phyloP scores from a whole-genome alignment of 306 rosid species.

The Fragaria nilgerrensis region DNA sequence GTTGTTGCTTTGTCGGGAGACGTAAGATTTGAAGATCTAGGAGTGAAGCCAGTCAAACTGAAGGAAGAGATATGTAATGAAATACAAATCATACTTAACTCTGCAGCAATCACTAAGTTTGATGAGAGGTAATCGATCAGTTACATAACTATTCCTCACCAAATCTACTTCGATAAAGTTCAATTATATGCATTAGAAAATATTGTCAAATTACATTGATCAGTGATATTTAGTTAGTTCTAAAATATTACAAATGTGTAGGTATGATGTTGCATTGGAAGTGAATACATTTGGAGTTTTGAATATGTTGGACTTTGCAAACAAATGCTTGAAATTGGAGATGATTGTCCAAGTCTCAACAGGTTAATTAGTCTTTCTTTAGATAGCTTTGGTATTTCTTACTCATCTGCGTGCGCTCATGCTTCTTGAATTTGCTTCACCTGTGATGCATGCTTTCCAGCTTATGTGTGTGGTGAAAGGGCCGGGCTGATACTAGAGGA shows the following conservation, averaged over 20 bases:
- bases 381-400: no score
- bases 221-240: no score
- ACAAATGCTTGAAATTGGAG: constrained; percentile 26
- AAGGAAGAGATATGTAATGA: constrained; percentile 19
- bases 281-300: constrained; percentile 37
- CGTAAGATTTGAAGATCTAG: neutral
- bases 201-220: no score
- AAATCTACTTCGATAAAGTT: no score
- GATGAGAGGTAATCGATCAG: constrained; percentile 29
- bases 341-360: constrained; percentile 43
- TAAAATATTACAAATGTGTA: neutral
- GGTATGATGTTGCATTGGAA: constrained; percentile 33
- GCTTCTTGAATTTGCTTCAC: neutral
- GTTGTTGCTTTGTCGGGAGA: neutral
- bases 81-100: constrained; percentile 31
- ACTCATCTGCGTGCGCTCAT: no score
- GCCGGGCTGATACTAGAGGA: constrained; percentile 23
- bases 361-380: constrained; percentile 15
- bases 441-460: constrained; percentile 17
- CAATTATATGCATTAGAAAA: no score
- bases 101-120: constrained; percentile 39
- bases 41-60: neutral
- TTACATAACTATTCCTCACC: no score
- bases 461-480: constrained; percentile 28
- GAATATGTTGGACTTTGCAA: constrained; percentile 28